Base-by-base conservation (phyloP, 108 stramenopile species). In the Phaeodactylum tricornutum region DNA sequence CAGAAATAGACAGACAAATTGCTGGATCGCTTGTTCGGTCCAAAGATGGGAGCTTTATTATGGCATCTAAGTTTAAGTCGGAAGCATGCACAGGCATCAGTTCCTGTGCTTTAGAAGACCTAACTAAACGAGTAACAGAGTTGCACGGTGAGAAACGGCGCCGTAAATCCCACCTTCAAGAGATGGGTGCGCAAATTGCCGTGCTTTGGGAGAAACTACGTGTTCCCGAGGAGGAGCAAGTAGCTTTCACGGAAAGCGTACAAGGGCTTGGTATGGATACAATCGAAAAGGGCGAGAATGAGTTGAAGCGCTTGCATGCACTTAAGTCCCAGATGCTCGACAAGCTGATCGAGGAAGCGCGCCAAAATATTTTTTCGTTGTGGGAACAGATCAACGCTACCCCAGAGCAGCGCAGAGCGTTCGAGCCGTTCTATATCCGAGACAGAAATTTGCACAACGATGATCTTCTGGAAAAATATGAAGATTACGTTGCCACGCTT, bases 331-430 rank as follows among this genome's bases (percentile, higher is more conserved):
- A 73, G 51, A 93, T 80, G 87, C 78, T 92, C 50, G 90, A 86
- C 7, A 70, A 77, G 29, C 80, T 95, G 12, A 75, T 95, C 47
- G 55, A 60, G 15, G 87, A 91, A 22, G 79, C 90, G 15, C 68
- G 94, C 9, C 53, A 64, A 14, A 62, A 22, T 2, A 93, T 95
- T 52, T 47, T 55, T 41, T 61, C 59, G 2, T 78, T 96, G 5
- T 96, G 94, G 94, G 72, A 84, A 14, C 75, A 87, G 62, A 92
- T 84, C n/a, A 74, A 84, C 41, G 66, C 81, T n/a, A 57, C 69
- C 3, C 51, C 56, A 9, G 44, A 44, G 7, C 68, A 79, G 43
- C 65, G 79, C 35, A 59, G 70, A 20, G 55, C 58, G 11, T 93
- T 95, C 54, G 58, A 69, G 33, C 53, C 64, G 17, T 74, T 83